A percentile compares a stretch with the other conserved stretches of the same genome.
Conservation (phyloP, 768 basidiomycete species). For the Glaciozyma martinii region DNA sequence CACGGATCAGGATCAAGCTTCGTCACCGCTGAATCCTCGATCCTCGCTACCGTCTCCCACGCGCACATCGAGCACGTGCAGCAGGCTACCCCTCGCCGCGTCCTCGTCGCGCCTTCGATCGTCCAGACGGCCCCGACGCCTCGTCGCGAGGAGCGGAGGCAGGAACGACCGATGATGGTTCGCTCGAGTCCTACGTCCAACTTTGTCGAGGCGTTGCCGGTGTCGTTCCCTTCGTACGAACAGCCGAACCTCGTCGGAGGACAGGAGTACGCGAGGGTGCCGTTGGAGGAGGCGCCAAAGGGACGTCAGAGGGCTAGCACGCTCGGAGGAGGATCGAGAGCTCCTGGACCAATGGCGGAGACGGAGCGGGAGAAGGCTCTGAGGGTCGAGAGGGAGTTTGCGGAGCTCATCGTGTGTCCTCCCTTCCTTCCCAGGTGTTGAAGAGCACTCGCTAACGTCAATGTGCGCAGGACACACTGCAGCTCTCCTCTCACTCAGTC, state of each 20-base stretch:
- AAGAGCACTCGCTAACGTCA: background rate
- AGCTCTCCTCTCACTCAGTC: constrained; percentile 62
- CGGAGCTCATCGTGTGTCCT: constrained; percentile 61
- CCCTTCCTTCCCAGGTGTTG: background rate
- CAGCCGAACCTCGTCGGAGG: background rate
- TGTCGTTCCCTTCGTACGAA: background rate
- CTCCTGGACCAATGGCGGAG: background rate
- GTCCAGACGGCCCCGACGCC: constrained; percentile 13
- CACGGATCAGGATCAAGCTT: background rate
- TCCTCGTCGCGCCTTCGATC: background rate
- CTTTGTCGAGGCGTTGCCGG: background rate
- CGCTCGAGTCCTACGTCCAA: background rate
- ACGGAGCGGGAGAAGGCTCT: constrained; percentile 32
- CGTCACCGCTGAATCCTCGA: background rate
- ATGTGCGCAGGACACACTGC: constrained; percentile 64
- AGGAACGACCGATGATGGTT: background rate
- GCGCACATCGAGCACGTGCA: too few species aligned
- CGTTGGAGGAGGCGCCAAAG: constrained; percentile 1
- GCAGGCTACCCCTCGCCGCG: too few species aligned
- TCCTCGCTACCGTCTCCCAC: background rate
- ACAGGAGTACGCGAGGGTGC: background rate
- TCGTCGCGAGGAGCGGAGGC: too few species aligned
- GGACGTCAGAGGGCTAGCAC: constrained; percentile 8
- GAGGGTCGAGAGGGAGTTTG: constrained; percentile 63
- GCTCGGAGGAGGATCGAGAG: constrained; percentile 1